Conservation (phyloP, 2,329 filamentous ascomycete genomes). For the Colletotrichum filicis region DNA sequence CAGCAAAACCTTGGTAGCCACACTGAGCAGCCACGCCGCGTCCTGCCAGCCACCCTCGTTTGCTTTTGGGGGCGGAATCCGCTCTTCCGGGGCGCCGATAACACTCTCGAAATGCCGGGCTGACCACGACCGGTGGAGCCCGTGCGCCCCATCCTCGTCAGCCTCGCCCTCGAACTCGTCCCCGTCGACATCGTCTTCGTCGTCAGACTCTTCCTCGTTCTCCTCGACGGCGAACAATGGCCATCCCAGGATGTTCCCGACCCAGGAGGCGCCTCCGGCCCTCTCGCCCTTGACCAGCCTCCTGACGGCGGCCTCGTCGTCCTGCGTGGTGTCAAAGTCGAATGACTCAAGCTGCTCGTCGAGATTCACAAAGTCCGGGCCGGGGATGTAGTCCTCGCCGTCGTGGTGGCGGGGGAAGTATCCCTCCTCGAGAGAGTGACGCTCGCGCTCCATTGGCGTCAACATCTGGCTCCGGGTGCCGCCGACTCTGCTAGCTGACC, state of each 20-base stretch:
- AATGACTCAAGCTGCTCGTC: constrained; percentile 68
- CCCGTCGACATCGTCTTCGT: constrained; percentile 51
- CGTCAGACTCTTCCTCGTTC: constrained; percentile 62
- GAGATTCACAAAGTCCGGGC: constrained; percentile 72
- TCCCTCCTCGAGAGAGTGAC: constrained; percentile 49
- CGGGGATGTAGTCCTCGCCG: constrained; percentile 52
- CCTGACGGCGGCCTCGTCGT: constrained; percentile 69
- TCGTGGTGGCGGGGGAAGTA: constrained; percentile 52
- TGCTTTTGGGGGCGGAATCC: constrained; percentile 58
- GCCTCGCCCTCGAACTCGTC: constrained; percentile 42
- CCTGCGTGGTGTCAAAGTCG: constrained; percentile 60
- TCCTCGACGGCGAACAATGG: constrained; percentile 72
- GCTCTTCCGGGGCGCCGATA: constrained; percentile 54
- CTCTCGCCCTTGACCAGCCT: constrained; percentile 65
- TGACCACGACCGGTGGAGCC: constrained; percentile 46
- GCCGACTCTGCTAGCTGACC: constrained; percentile 58
- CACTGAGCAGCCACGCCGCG: constrained; percentile 74
- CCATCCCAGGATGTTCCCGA: constrained; percentile 68
- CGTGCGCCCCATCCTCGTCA: constrained; percentile 39
- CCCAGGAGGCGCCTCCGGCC: constrained; percentile 66
- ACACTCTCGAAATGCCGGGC: constrained; percentile 53
- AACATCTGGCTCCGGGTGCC: constrained; percentile 55
- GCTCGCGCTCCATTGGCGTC: constrained; percentile 57
- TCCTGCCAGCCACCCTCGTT: constrained; percentile 74
- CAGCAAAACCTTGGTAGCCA: constrained; percentile 71